These are phyloP conservation scores for Yamadazyma trypodendri DNA, from an alignment of 1,139 yeast species.

Conservation along the genomic window DNA sequence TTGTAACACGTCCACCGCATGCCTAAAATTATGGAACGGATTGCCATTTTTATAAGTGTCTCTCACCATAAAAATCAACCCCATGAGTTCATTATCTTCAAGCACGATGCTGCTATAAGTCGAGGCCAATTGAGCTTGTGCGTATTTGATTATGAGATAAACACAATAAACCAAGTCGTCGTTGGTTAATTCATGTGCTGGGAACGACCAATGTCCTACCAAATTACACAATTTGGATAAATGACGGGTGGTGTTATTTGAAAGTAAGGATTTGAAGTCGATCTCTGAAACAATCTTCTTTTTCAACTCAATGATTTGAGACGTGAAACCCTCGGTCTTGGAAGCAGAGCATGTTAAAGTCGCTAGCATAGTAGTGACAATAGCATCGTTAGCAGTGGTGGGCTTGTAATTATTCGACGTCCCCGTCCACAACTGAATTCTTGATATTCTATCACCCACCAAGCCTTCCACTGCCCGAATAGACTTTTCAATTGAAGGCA, in stretches of 20 bases:
- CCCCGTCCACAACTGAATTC: constrained; percentile 62
- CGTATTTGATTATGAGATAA: constrained; percentile 51
- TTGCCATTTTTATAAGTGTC: constrained; percentile 81
- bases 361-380: constrained; percentile 35
- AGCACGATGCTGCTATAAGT: constrained; percentile 19
- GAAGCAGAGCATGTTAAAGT: constrained; percentile 27
- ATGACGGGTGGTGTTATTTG: constrained; percentile 24
- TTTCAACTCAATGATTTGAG: constrained; percentile 24
- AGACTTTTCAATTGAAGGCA: constrained; percentile 14
- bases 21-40: constrained; percentile 92
- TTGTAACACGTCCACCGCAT: constrained; percentile 93
- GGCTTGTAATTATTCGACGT: constrained; percentile 24
- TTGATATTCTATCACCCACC: constrained; percentile 39
- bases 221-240: constrained; percentile 32
- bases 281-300: constrained; percentile 35
- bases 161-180: constrained; percentile 70
- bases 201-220: constrained; percentile 57
- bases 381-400: constrained; percentile 15
- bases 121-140: constrained; percentile 34
- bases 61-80: constrained; percentile 63
- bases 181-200: constrained; percentile 64
- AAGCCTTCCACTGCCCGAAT: constrained; percentile 27
- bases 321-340: constrained; percentile 22
- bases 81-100: constrained; percentile 45
- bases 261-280: constrained; percentile 35